phyloP scores from a whole-genome alignment of 2,329 filamentous ascomycete species.

The Cytospora mali region DNA sequence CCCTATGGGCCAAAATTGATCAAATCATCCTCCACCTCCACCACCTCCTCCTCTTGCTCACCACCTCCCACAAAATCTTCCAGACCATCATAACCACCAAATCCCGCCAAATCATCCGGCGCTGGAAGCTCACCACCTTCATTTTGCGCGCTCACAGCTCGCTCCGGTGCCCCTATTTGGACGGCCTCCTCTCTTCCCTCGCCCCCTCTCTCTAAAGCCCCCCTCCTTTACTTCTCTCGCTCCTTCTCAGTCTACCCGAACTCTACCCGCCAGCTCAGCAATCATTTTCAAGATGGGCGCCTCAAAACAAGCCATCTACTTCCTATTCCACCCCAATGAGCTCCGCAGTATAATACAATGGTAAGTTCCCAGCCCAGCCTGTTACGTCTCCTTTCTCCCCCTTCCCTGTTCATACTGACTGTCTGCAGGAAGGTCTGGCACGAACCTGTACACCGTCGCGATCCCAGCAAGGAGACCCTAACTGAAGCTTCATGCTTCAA shows the following conservation, averaged over 20 bases:
- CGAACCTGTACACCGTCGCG: slow-evolving; percentile 84
- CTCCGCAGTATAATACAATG: slow-evolving; percentile 87
- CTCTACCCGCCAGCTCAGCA: not conserved
- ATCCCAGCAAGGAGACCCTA: slow-evolving; percentile 72
- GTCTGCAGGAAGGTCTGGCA: slow-evolving; percentile 88
- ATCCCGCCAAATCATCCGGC: not conserved
- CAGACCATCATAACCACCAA: not conserved
- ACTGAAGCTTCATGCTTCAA: slow-evolving; percentile 83
- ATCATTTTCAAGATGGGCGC: slow-evolving; percentile 53
- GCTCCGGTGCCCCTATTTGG: not conserved
- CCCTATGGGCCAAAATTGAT: too few relatives aligned
- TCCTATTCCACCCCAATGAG: slow-evolving; percentile 73
- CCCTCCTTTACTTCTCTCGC: not conserved
- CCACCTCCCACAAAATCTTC: not conserved
- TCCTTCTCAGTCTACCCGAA: too few relatives aligned
- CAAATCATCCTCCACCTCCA: not conserved
- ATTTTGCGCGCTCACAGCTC: not conserved
- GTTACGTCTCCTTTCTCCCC: slow-evolving; percentile 22
- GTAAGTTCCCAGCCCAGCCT: slow-evolving; percentile 50
- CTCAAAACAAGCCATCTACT: slow-evolving; percentile 64
- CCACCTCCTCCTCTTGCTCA: not conserved
- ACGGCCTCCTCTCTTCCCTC: not conserved
- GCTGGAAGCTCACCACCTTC: not conserved
- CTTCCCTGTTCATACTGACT: slow-evolving; percentile 24
- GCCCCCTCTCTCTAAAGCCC: not conserved